Percentiles rank a stretch among this genome's conserved stretches.
These are phyloP conservation scores for Chaetomium tenue DNA, from an alignment of 495 filamentous ascomycete species.

Conservation along the genomic window DNA sequence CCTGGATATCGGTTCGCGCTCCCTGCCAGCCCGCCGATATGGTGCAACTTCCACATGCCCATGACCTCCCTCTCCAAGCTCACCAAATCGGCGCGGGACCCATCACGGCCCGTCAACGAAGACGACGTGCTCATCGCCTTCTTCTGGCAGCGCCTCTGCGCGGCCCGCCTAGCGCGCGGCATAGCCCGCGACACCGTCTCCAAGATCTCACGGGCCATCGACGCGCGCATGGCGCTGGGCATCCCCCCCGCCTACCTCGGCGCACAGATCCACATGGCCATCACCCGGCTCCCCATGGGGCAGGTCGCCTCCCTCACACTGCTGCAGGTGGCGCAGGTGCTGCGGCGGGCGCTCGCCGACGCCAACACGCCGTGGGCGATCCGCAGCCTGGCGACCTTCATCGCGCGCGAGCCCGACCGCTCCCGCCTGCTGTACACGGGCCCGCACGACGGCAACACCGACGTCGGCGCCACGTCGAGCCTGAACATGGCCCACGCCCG, in stretches of 20 bases:
- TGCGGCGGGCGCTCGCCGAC: slow-evolving; percentile 34
- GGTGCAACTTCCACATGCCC: not conserved
- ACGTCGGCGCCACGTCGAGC: not conserved
- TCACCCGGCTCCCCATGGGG: not conserved
- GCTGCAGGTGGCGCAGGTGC: not conserved
- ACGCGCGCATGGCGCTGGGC: too few species aligned
- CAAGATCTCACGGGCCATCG: too few species aligned
- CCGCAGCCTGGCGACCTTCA: slow-evolving; percentile 43
- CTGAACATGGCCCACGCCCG: not conserved
- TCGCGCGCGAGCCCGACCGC: slow-evolving; percentile 40
- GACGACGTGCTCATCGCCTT: too few species aligned
- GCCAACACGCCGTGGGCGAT: slow-evolving; percentile 36
- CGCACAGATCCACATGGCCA: not conserved
- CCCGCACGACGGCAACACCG: not conserved
- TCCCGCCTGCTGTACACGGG: slow-evolving; percentile 40
- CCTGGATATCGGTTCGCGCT: not conserved
- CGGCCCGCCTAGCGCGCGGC: too few species aligned
- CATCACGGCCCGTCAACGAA: too few species aligned
- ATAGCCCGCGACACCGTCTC: too few species aligned
- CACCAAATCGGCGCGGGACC: too few species aligned
- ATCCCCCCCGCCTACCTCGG: too few species aligned
- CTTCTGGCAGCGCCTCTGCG: too few species aligned
- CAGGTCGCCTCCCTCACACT: not conserved
- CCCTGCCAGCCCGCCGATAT: not conserved
- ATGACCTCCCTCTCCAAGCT: too few species aligned